Conservation (phyloP, 2,329 filamentous ascomycete genomes). For the Keithomyces neogunnii region DNA sequence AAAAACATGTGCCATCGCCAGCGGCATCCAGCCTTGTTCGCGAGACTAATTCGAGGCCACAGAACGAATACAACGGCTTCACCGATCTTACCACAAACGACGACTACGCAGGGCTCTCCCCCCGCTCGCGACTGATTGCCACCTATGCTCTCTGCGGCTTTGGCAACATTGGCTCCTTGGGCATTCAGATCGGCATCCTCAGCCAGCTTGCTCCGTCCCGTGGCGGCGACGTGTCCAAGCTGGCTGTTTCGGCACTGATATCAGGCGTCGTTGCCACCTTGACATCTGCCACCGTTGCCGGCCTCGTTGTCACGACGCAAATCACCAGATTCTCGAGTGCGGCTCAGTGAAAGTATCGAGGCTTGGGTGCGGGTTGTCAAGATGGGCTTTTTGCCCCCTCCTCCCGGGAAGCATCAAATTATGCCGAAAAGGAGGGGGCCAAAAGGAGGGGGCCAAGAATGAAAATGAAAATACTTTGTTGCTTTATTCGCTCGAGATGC, state of each 20-base stretch:
- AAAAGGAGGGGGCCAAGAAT: not conserved
- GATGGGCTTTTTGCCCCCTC: no score
- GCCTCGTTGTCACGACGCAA: slow-evolving; percentile 58
- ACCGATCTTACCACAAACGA: slow-evolving; percentile 40
- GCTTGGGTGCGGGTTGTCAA: not conserved
- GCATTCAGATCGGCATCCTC: slow-evolving; percentile 83
- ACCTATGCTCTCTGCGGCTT: slow-evolving; percentile 80
- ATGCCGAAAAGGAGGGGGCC: no score
- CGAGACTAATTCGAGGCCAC: not conserved
- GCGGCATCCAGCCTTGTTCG: not conserved
- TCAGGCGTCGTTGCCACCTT: slow-evolving; percentile 73
- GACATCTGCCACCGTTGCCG: slow-evolving; percentile 69
- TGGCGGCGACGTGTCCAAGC: slow-evolving; percentile 63
- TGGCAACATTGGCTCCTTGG: slow-evolving; percentile 80
- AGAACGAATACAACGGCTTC: slow-evolving; percentile 77
- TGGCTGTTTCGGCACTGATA: slow-evolving; percentile 69
- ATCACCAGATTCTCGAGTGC: slow-evolving; percentile 10
- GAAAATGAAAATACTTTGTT: not conserved
- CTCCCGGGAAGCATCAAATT: no score
- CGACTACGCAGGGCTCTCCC: slow-evolving; percentile 55
- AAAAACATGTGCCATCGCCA: no score
- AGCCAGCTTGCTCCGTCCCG: slow-evolving; percentile 70
- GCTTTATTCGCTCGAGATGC: not conserved
- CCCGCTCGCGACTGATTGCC: slow-evolving; percentile 70
- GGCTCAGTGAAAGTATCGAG: not conserved